These are phyloP conservation scores for Stemphylium beticola DNA, from an alignment of 2,329 filamentous ascomycete species.

Conservation along the genomic window DNA sequence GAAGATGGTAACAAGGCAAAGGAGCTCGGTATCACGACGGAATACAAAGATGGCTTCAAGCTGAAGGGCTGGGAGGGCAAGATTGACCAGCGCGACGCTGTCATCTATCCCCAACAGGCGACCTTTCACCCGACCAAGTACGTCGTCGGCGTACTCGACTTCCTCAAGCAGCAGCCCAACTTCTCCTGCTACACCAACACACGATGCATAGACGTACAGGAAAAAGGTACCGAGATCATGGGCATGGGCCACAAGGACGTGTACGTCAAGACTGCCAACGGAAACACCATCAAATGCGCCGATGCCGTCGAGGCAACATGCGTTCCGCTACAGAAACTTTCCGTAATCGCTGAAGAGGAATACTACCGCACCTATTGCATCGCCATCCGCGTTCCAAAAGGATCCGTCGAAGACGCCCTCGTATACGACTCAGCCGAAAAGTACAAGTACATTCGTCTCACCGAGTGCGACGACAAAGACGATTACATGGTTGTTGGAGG, in stretches of 20 bases:
- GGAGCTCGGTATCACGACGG: conserved; percentile 53
- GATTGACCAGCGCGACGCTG: conserved; percentile 59
- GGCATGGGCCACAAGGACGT: conserved; percentile 56
- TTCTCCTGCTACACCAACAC: conserved; percentile 62
- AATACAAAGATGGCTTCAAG: conserved; percentile 54
- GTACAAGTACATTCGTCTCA: conserved; percentile 64
- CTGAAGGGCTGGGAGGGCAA: conserved; percentile 61
- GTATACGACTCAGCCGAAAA: conserved; percentile 62
- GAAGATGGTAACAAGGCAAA: conserved; percentile 55
- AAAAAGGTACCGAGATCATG: conserved; percentile 56
- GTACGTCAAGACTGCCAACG: conserved; percentile 54
- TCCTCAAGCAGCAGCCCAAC: conserved; percentile 58
- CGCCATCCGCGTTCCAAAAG: conserved; percentile 61
- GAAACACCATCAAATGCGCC: conserved; percentile 56
- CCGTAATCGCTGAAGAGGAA: conserved; percentile 60
- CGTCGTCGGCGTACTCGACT: conserved; percentile 59
- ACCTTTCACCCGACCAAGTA: conserved; percentile 66
- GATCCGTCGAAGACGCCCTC: conserved; percentile 60
- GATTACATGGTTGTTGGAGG: conserved; percentile 65
- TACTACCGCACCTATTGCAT: conserved; percentile 64
- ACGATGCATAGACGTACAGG: conserved; percentile 55
- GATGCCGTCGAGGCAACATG: conserved; percentile 60
- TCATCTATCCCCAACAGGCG: conserved; percentile 57
- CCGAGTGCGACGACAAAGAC: conserved; percentile 59
- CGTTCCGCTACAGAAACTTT: conserved; percentile 63